A percentile compares a stretch with the other conserved stretches of the same genome.
Evolutionary conservation across 257 asterid genomes (phyloP).

Genomic region (Lycium ferocissimum): DNA sequence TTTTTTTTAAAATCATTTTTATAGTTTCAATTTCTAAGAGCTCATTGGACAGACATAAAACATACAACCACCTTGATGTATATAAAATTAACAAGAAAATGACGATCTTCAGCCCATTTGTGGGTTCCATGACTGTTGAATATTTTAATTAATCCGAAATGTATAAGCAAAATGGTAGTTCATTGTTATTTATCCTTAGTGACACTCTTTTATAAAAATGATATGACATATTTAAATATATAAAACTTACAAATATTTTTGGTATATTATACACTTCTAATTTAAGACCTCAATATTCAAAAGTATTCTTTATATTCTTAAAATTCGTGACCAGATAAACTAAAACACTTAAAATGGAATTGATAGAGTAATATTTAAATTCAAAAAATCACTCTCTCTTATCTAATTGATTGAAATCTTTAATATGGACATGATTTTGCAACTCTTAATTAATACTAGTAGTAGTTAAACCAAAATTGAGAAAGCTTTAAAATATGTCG

Average conservation of each 20-base stretch:
- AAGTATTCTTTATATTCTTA: background rate
- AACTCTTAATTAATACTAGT: background rate
- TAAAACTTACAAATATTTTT: background rate
- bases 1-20: background rate
- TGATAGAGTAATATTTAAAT: background rate
- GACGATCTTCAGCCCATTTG: background rate
- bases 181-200: background rate
- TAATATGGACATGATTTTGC: background rate
- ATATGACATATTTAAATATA: background rate
- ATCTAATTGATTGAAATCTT: background rate
- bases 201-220: background rate
- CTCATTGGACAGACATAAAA: background rate
- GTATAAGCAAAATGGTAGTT: no score
- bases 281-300: background rate
- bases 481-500: background rate
- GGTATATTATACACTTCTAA: background rate
- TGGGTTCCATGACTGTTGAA: constrained; percentile 9
- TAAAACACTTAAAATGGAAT: no score
- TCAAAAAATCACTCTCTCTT: background rate
- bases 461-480: background rate
- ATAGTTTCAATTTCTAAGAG: background rate
- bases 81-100: background rate
- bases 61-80: background rate
- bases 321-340: background rate
- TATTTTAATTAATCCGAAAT: background rate